Conservation (phyloP, 176 grass and related monocot genomes). For the Dendrocalamus sinicus region DNA sequence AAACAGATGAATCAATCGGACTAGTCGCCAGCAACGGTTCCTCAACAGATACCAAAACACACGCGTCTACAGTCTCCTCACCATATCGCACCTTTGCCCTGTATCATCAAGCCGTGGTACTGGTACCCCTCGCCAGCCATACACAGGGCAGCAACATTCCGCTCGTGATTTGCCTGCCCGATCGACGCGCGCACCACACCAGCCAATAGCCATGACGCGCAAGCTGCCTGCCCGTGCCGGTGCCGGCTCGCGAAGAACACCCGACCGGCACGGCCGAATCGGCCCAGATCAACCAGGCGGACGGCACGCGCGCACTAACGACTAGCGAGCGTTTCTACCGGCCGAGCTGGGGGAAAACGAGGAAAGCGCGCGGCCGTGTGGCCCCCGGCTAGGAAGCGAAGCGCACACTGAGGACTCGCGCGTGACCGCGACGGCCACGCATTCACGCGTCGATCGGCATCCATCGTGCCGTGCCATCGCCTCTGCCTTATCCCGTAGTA, state of each 20-base stretch:
- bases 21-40: too few relatives aligned
- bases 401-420: neutral
- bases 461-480: neutral
- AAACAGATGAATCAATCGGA: too few relatives aligned
- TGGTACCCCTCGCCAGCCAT: neutral
- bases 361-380: constrained; percentile 12
- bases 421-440: constrained; percentile 22
- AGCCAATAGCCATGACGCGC: neutral
- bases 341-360: neutral
- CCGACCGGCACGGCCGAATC: neutral
- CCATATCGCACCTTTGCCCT: neutral
- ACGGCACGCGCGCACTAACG: neutral
- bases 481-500: constrained; percentile 37
- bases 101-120: neutral
- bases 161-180: neutral
- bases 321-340: neutral
- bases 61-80: neutral
- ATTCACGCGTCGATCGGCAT: neutral
- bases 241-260: neutral
- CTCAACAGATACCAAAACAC: too few relatives aligned
- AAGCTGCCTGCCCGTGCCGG: neutral
- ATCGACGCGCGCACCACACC: neutral
- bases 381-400: neutral
- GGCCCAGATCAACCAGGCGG: neutral
- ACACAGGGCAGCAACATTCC: neutral